phyloP scores from a whole-genome alignment of 805 yeast genomes.

The Kockiozyma suomiensis region DNA sequence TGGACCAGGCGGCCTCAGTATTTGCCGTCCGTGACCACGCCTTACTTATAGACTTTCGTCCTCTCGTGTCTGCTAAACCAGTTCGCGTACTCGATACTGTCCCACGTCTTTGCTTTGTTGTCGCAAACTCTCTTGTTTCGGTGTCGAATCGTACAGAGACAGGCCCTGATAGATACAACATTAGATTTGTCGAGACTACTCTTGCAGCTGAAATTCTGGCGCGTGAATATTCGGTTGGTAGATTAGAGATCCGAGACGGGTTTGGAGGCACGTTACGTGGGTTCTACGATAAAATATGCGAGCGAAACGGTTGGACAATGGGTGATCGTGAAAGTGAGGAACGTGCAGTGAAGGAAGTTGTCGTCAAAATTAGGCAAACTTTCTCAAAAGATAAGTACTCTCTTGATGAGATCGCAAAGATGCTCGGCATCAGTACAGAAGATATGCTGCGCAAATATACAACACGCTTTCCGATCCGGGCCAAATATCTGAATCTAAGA shows the following conservation, averaged over 20 bases:
- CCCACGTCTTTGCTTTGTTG: conserved; percentile 54
- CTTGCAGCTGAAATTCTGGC: conserved; percentile 66
- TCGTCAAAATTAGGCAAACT: conserved; percentile 6
- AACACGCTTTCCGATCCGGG: conserved; percentile 58
- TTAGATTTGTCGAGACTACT: conserved; percentile 74
- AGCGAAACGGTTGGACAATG: conserved; percentile 14
- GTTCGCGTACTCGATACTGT: conserved; percentile 46
- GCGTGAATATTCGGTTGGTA: conserved; percentile 53
- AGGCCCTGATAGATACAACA: conserved; percentile 67
- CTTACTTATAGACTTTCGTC: conserved; percentile 62
- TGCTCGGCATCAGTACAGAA: conserved; percentile 49
- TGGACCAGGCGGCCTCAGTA: conserved; percentile 75
- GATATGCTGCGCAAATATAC: conserved; percentile 52
- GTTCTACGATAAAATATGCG: conserved; percentile 30
- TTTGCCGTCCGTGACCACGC: conserved; percentile 64
- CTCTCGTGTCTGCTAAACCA: conserved; percentile 53
- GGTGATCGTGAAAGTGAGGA: conserved; percentile 46
- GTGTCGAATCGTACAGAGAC: conserved; percentile 68
- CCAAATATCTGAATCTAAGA: conserved; percentile 57
- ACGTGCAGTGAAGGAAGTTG: conserved; percentile 40
- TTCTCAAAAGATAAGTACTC: conserved; percentile 49
- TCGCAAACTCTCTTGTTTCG: conserved; percentile 64
- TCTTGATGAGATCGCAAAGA: conserved; percentile 51
- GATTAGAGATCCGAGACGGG: conserved; percentile 45
- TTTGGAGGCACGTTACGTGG: conserved; percentile 62